A percentile compares a stretch with the other conserved stretches of the same genome.
These are phyloP conservation scores for Blastocystis sp. DNA, from an alignment of 352 stramenopile species.

Conservation along the genomic window DNA sequence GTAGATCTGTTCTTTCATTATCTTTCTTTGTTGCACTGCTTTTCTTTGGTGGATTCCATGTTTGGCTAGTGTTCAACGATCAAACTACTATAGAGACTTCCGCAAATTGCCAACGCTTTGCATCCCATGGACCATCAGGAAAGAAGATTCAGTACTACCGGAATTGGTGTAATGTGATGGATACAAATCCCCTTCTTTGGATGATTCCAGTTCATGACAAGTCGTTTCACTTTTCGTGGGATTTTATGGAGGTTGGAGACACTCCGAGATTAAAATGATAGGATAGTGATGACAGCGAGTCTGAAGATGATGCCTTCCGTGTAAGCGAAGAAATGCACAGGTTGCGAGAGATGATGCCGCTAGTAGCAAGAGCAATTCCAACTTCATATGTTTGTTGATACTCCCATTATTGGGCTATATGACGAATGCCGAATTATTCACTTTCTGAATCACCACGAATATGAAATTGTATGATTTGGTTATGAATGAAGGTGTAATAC, in stretches of 20 bases:
- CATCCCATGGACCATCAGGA: not conserved
- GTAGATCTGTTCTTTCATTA: not conserved
- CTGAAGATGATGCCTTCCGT: not conserved
- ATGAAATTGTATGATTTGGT: not conserved
- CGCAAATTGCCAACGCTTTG: not conserved
- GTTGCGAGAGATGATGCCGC: not conserved
- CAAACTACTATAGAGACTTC: slow-evolving; percentile 43
- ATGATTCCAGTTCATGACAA: slow-evolving; percentile 16
- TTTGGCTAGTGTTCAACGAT: slow-evolving; percentile 50
- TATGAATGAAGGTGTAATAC: not conserved
- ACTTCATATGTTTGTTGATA: no score
- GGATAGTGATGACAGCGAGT: not conserved
- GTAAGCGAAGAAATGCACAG: not conserved
- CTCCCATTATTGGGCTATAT: no score
- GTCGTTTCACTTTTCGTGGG: slow-evolving; percentile 34
- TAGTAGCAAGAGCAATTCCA: not conserved
- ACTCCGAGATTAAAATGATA: not conserved
- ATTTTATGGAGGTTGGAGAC: not conserved
- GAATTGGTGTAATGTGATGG: slow-evolving; percentile 59
- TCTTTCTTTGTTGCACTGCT: not conserved
- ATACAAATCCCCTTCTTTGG: slow-evolving; percentile 31
- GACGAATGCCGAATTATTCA: no score
- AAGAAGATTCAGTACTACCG: not conserved
- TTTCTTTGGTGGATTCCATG: slow-evolving; percentile 53
- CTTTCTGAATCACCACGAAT: no score